Percentiles rank a stretch among this genome's conserved stretches.
Evolutionary conservation across 495 filamentous ascomycete species (phyloP).

Genomic region (Filosporella fistucella): DNA sequence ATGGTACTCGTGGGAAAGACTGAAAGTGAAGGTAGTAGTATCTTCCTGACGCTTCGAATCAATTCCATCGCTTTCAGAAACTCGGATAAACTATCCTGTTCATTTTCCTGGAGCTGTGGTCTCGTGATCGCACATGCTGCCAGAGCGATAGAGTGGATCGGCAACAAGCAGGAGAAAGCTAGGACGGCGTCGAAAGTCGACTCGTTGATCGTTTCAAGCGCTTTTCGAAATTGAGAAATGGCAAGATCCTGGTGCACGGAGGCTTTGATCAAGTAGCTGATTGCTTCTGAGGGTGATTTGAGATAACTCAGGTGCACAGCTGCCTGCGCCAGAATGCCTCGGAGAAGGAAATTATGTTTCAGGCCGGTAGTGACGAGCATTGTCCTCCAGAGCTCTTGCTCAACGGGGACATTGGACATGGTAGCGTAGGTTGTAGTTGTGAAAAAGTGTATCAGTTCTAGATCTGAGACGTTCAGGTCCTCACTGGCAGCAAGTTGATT

Average conservation of each 20-base stretch:
- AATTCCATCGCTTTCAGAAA: background rate
- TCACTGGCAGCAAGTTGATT: background rate
- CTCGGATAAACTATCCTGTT: background rate
- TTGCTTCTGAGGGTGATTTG: conserved; percentile 7
- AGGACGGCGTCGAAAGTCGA: conserved; percentile 1
- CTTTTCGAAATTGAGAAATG: background rate
- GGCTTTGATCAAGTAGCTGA: conserved; percentile 3
- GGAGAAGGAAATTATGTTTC: conserved; percentile 27
- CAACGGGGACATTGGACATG: background rate
- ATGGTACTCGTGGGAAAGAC: background rate
- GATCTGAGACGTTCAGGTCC: conserved; percentile 15
- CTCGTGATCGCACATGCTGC: background rate
- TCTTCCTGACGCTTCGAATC: background rate
- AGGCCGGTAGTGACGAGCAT: background rate
- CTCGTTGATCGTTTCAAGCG: background rate
- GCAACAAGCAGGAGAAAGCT: conserved; percentile 1
- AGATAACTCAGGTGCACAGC: conserved; percentile 40
- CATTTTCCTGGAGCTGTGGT: background rate
- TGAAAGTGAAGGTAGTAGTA: background rate
- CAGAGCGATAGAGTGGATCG: background rate
- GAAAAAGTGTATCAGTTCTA: conserved; percentile 11
- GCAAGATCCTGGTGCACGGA: conserved; percentile 6
- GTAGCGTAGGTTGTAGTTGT: conserved; percentile 1
- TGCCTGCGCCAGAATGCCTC: conserved; percentile 34
- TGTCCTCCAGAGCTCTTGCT: background rate